Base-by-base conservation (phyloP, 345 rosid species). In the Eucalyptus cloeziana region DNA sequence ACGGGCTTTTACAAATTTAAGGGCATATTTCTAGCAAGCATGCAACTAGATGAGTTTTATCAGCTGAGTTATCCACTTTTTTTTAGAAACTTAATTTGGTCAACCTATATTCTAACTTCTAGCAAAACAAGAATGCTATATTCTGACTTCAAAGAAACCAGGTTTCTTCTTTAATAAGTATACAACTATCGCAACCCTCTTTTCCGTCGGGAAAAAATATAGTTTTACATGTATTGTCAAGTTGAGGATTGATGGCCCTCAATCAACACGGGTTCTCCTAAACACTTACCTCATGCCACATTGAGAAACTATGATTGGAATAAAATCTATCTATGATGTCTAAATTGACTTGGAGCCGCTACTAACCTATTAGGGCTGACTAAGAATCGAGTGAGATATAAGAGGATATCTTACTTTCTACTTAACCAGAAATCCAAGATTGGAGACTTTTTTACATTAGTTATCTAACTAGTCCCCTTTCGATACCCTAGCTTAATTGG, bases 361-460 rank as follows among this genome's bases (percentile, higher is more conserved):
- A 56, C 30, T 56, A 56, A 24, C 13, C 30, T 24, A 56, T 56
- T 52, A 52, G 58, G 24, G 2, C 10, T 2, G 2, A 52, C 6
- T 56, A 56, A 24, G 30, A 56, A 24, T 1, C 1, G 27, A 24
- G 62, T 22, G 3, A 56, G 12, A 56, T 52, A 19, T 52, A 52
- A 1, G 10, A 52, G 24, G 10, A 52, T 56, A 4, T 56, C 5
- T 56, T 10, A 2, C 13, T 56, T 56, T 56, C 30, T 24, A 56
- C 6, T 22, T 0, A 56, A 56, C 30, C 5, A 9, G 1, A 56
- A 56, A 21, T 54, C 27, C 11, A 4, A 56, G 12, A 4, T 22
- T 22, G 62, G 13, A 8, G 62, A 56, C 62, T 24, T 56, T 22
- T 24, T 56, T 56, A 21, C 30, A 56, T 9, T 56, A 56, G 5